Conservation (phyloP, 805 yeast species). For the Candida railenensis region DNA sequence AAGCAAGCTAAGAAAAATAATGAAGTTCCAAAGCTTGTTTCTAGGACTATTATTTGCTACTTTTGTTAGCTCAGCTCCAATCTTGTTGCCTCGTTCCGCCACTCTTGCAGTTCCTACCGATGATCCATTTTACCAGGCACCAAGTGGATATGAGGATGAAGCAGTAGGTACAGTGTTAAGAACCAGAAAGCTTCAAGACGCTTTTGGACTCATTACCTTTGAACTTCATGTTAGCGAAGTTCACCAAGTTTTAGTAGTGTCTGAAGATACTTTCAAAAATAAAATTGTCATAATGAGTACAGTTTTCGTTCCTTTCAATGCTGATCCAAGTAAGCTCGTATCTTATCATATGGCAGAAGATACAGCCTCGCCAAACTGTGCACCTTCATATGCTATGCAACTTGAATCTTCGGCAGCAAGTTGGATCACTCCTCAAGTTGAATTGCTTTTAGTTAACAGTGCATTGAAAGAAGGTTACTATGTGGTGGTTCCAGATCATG, state of each 20-base stretch:
- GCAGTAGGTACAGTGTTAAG: conserved; percentile 23
- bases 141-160: conserved; percentile 17
- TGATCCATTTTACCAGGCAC: conserved; percentile 23
- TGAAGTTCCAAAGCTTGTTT: background rate
- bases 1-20: background rate
- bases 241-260: conserved; percentile 23
- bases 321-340: conserved; percentile 19
- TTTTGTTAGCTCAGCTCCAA: background rate
- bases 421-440: conserved; percentile 14
- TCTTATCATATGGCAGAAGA: conserved; percentile 25
- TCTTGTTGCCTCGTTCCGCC: background rate
- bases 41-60: background rate
- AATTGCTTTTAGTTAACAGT: conserved; percentile 10
- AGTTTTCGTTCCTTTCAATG: conserved; percentile 20
- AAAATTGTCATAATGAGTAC: conserved; percentile 18
- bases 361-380: conserved; percentile 16
- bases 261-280: conserved; percentile 18
- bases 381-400: conserved; percentile 20
- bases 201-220: conserved; percentile 14
- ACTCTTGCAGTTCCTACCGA: background rate
- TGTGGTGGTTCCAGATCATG: conserved; percentile 34
- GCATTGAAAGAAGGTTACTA: conserved; percentile 29
- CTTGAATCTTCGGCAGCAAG: conserved; percentile 8
- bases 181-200: conserved; percentile 18
- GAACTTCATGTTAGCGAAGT: conserved; percentile 16